phyloP scores from a whole-genome alignment of 371 early-diverging fungal species.

The Mucor sp. region DNA sequence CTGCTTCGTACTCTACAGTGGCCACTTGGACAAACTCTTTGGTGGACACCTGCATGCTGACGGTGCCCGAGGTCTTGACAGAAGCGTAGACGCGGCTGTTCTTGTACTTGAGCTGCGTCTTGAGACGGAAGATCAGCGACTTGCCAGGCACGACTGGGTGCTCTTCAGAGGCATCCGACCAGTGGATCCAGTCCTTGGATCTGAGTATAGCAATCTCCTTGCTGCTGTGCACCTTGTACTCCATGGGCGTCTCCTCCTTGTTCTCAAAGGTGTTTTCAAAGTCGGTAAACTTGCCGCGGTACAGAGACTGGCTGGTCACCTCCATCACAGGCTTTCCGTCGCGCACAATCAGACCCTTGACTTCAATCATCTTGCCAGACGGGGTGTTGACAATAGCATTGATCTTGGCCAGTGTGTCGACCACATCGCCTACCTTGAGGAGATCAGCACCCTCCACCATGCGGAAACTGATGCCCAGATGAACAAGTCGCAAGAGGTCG shows the following conservation, averaged over 20 bases:
- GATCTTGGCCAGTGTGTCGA: slow-evolving; percentile 77
- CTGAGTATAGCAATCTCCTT: slow-evolving; percentile 89
- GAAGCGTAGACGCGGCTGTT: slow-evolving; percentile 68
- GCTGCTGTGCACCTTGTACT: slow-evolving; percentile 70
- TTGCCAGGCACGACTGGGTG: slow-evolving; percentile 67
- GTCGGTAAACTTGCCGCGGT: slow-evolving; percentile 87
- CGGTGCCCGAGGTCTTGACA: slow-evolving; percentile 79
- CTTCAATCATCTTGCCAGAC: slow-evolving; percentile 90
- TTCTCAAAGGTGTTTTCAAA: slow-evolving; percentile 85
- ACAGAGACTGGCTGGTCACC: slow-evolving; percentile 86
- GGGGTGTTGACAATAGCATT: slow-evolving; percentile 81
- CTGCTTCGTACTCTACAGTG: slow-evolving; percentile 76
- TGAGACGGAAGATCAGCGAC: slow-evolving; percentile 81
- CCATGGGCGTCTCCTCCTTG: slow-evolving; percentile 81
- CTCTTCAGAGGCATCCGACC: slow-evolving; percentile 66
- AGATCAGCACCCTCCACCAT: slow-evolving; percentile 78
- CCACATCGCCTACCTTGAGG: slow-evolving; percentile 84
- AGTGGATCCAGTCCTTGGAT: slow-evolving; percentile 91
- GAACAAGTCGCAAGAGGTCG: slow-evolving; percentile 90
- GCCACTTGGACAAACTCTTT: slow-evolving; percentile 86
- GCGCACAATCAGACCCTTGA: slow-evolving; percentile 75
- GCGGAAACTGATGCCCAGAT: slow-evolving; percentile 92
- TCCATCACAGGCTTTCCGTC: slow-evolving; percentile 72
- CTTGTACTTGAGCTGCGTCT: slow-evolving; percentile 80
- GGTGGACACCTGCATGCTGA: slow-evolving; percentile 83